These are phyloP conservation scores for Daucus carota DNA, from an alignment of 129 eudicot genomes.

Conservation along the genomic window DH1_v3.0 NC_030383.2:49266001-49266500, in stretches of 20 bases:
- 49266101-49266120: background rate
- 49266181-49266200: too few relatives aligned
- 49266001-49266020: background rate
- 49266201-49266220: too few relatives aligned
- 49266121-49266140: background rate
- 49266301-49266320: too few relatives aligned
- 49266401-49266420: background rate
- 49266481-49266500: background rate
- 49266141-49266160: background rate
- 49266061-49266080: background rate
- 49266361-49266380: too few relatives aligned
- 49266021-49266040: background rate
- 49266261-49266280: too few relatives aligned
- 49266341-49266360: too few relatives aligned
- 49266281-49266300: too few relatives aligned
- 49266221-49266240: too few relatives aligned
- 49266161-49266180: background rate
- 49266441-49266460: background rate
- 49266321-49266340: too few relatives aligned
- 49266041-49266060: background rate
- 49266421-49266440: background rate
- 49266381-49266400: too few relatives aligned
- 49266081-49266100: background rate
- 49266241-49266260: too few relatives aligned
- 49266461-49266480: background rate